These are phyloP conservation scores for Puccinia triticina DNA, from an alignment of 1,284 basidiomycete genomes.

Conservation along the genomic window DNA sequence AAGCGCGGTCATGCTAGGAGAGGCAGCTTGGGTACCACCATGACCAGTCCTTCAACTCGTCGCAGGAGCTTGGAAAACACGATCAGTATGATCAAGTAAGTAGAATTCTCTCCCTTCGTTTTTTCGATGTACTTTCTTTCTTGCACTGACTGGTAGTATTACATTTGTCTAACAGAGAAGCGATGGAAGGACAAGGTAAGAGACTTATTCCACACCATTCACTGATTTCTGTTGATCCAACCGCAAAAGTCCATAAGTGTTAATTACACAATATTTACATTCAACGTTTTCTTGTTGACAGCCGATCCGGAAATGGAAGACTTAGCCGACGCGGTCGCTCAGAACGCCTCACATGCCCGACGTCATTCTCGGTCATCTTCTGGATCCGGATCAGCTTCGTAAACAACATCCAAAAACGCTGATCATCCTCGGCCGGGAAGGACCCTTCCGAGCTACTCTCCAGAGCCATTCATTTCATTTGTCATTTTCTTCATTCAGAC, in stretches of 20 bases:
- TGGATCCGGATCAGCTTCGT: conserved; percentile 22
- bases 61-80: conserved; percentile 92
- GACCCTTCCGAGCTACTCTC: too few species aligned
- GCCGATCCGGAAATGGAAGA: conserved; percentile 51
- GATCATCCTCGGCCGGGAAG: too few species aligned
- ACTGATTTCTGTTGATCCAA: neutral
- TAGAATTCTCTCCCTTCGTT: conserved; percentile 25
- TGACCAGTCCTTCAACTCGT: conserved; percentile 90
- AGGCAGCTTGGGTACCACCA: conserved; percentile 90
- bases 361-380: conserved; percentile 49
- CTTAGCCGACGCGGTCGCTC: conserved; percentile 47
- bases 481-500: neutral
- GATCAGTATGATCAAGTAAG: conserved; percentile 81
- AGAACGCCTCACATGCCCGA: conserved; percentile 32
- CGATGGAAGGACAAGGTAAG: conserved; percentile 52
- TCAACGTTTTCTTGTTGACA: neutral
- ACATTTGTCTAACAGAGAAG: conserved; percentile 14
- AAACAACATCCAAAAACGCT: neutral
- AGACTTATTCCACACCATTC: neutral
- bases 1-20: conserved; percentile 80
- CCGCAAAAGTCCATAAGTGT: neutral
- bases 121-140: neutral
- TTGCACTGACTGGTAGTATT: neutral
- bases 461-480: conserved; percentile 9
- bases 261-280: too few species aligned